A percentile compares a stretch with the other conserved stretches of the same genome.
These are phyloP conservation scores for Angomonas ambiguus DNA, from an alignment of 208 protist species.

Conservation along the genomic window DNA sequence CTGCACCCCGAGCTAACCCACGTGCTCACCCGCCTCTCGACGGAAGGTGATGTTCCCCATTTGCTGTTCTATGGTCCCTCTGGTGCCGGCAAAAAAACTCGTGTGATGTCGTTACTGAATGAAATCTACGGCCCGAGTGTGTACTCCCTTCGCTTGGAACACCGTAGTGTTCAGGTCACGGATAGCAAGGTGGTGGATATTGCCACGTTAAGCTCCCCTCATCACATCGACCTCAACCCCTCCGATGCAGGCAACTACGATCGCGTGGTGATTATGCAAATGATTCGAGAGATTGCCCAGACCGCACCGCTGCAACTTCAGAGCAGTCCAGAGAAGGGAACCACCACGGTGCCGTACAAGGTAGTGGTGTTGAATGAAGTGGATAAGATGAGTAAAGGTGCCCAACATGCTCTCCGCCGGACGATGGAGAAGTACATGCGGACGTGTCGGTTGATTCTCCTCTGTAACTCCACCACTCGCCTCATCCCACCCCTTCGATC, in stretches of 20 bases:
- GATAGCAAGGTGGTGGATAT: slow-evolving; percentile 96
- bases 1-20: slow-evolving; percentile 91
- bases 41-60: slow-evolving; percentile 93
- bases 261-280: slow-evolving; percentile 96
- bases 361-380: slow-evolving; percentile 98
- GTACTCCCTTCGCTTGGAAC: slow-evolving; percentile 85
- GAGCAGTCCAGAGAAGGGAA: neutral
- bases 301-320: slow-evolving; percentile 77
- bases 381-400: slow-evolving; percentile 93
- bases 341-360: slow-evolving; percentile 70
- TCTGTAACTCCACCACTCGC: slow-evolving; percentile 91
- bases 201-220: slow-evolving; percentile 91
- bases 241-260: slow-evolving; percentile 97
- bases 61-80: slow-evolving; percentile 97
- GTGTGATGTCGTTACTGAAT: slow-evolving; percentile 92
- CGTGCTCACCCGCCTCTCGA: slow-evolving; percentile 86
- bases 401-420: slow-evolving; percentile 98
- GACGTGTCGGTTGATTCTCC: slow-evolving; percentile 97
- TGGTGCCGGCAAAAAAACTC: slow-evolving; percentile 96
- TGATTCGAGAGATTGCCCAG: slow-evolving; percentile 99
- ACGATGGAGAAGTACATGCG: slow-evolving; percentile 99
- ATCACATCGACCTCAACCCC: slow-evolving; percentile 99
- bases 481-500: slow-evolving; percentile 97
- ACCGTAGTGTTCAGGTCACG: slow-evolving; percentile 86
- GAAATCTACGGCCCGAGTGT: slow-evolving; percentile 93